Evolutionary conservation across 2,329 filamentous ascomycete genomes (phyloP), one percentile per base, ranked within the genome.

Genomic region (Aspergillus sojae): DNA sequence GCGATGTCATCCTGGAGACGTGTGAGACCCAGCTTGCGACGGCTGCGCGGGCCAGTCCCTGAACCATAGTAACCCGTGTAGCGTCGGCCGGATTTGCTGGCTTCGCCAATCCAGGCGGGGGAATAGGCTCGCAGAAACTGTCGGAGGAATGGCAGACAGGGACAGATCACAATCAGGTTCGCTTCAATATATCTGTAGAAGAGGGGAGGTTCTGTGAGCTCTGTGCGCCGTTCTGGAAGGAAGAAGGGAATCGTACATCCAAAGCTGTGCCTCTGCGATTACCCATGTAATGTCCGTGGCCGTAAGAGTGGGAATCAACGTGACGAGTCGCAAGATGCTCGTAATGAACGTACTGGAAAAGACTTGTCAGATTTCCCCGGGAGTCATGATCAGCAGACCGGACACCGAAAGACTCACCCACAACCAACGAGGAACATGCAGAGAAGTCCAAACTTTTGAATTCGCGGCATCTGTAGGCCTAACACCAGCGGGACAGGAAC

Each of bases 161-260:
- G 64, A 48, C 71, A 73, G 26, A 72, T 68, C 10, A 73, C 65
- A 11, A 72, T 70, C 11, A 71, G 65, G 48, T 73, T 71, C 39
- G 67, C 66, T 68, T 72, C 71, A 58, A 73, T 65, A 26, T 70
- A 67, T 26, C 70, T 73, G 52, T 26, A 6, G 36, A 7, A n/a
- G 4, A 23, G 41, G 19, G 14, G 14, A 16, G 34, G 34, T 34
- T 34, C 10, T 36, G 34, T 36, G 5, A 36, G 34, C 34, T 6
- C 34, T 36, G 14, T 3, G 34, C 14, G 14, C 5, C 6, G 5
- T 36, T 36, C 12, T 5, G 2, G 5, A 36, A 7, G 34, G 34
- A 5, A 36, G 0, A 16, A 16, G 34, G 34, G 34, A 16, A 36
- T 16, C 34, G 14, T 16, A 36, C 34, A 36, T 36, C 34, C 34